Evolutionary conservation across 352 stramenopile genomes (phyloP).

Genomic region (Phytophthora sansomeana): DNA sequence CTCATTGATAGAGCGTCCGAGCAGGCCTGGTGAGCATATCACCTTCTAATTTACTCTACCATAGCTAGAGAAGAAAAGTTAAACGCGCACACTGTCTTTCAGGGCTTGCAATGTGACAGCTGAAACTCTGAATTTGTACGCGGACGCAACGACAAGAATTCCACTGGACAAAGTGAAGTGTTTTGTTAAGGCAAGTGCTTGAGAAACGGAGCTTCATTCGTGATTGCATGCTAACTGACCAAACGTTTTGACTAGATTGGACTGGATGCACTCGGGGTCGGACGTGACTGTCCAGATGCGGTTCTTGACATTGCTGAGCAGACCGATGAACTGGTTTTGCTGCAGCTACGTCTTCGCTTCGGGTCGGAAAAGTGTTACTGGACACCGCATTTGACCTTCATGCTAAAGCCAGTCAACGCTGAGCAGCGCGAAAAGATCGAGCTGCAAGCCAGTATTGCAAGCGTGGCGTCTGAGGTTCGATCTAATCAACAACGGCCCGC

Average conservation of each 20-base stretch:
- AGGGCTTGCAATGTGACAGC: conserved; percentile 11
- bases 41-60: not conserved
- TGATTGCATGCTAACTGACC: not conserved
- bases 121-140: not conserved
- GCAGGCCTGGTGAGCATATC: conserved; percentile 9
- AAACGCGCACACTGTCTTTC: not conserved
- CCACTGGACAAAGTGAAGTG: conserved; percentile 10
- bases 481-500: not conserved
- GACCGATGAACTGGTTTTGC: not conserved
- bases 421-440: conserved; percentile 9
- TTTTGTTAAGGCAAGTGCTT: conserved; percentile 12
- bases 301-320: conserved; percentile 5
- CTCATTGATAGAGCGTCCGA: conserved; percentile 4
- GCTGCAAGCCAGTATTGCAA: conserved; percentile 16
- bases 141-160: too few species aligned
- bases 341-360: conserved; percentile 15
- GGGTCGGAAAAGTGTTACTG: conserved; percentile 5
- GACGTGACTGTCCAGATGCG: not conserved
- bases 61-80: not conserved
- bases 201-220: not conserved
- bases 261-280: not conserved
- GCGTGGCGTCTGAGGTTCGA: not conserved
- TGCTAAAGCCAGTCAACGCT: not conserved
- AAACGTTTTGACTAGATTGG: not conserved
- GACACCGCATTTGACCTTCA: conserved; percentile 12